These are phyloP conservation scores for Neocucurbitaria cava DNA, from an alignment of 2,329 filamentous ascomycete species.

Conservation along the genomic window DNA sequence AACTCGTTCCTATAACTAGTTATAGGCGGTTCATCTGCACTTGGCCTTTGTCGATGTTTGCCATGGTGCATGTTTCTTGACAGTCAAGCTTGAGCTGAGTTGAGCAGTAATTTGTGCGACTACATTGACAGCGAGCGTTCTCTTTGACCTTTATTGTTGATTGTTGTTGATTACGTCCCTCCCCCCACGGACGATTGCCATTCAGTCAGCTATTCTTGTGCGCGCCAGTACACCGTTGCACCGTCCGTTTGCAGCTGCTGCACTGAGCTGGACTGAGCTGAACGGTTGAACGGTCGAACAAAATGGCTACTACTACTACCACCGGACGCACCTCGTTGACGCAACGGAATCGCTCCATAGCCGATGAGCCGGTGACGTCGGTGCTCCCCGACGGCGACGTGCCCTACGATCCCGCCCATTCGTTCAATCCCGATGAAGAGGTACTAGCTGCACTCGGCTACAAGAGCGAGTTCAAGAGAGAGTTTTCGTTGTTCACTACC, in stretches of 20 bases:
- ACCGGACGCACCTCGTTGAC: constrained; percentile 7
- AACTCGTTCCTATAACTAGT: background rate
- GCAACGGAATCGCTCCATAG: constrained; percentile 41
- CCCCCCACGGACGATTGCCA: background rate
- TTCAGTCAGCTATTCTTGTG: background rate
- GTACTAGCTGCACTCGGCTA: constrained; percentile 68
- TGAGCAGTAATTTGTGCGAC: background rate
- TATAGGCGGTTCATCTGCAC: background rate
- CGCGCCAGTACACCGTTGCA: background rate
- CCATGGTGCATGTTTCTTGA: background rate
- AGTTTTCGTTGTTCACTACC: constrained; percentile 76
- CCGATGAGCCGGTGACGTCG: constrained; percentile 61
- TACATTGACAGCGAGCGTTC: background rate
- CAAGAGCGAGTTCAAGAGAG: constrained; percentile 70
- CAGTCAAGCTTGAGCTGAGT: too few relatives aligned
- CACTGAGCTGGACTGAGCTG: too few relatives aligned
- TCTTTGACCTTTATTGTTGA: background rate
- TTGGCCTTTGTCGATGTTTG: background rate
- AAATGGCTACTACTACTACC: too few relatives aligned
- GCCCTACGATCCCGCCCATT: constrained; percentile 54
- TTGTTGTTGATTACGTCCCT: background rate
- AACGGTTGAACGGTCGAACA: too few relatives aligned
- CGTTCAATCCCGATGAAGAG: constrained; percentile 64
- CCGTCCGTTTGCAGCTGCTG: too few relatives aligned
- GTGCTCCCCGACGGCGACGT: constrained; percentile 59